phyloP scores from a whole-genome alignment of 179 eudicot species.

The Silene noctiflora region DNA sequence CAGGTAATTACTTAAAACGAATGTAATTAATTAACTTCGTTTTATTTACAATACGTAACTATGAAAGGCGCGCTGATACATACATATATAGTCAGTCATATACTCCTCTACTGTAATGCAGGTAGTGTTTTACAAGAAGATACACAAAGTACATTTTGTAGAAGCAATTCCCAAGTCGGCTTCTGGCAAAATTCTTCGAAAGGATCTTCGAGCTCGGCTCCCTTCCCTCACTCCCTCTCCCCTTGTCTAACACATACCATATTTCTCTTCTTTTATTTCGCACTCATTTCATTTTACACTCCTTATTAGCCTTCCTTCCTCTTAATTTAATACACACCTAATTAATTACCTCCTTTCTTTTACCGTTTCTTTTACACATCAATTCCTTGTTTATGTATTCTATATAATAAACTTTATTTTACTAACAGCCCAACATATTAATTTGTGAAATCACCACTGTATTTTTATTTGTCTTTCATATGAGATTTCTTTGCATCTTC shows the following conservation, averaged over 20 bases:
- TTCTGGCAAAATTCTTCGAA: constrained; percentile 81
- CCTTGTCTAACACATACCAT: not conserved
- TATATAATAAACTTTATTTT: not conserved
- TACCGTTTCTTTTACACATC: not conserved
- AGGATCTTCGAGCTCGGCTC: constrained; percentile 61
- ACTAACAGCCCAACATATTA: not conserved
- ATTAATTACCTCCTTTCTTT: not conserved
- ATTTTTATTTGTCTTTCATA: not conserved
- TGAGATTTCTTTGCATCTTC: not conserved
- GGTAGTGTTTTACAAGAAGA: constrained; percentile 87
- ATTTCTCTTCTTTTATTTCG: no score
- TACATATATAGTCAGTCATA: no score
- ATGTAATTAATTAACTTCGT: not conserved
- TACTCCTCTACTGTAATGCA: constrained; percentile 22
- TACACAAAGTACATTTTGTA: constrained; percentile 68
- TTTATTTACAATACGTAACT: not conserved
- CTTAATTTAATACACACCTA: not conserved
- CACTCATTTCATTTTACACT: not conserved
- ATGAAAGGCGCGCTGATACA: not conserved
- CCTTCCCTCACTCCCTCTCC: not conserved
- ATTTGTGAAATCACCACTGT: not conserved
- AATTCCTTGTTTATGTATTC: constrained; percentile 2
- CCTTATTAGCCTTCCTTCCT: not conserved
- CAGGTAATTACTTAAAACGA: constrained; percentile 19
- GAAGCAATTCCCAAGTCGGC: constrained; percentile 78